Evolutionary conservation across 306 rosid genomes (phyloP).

Genomic region (Argentina anserina): DNA sequence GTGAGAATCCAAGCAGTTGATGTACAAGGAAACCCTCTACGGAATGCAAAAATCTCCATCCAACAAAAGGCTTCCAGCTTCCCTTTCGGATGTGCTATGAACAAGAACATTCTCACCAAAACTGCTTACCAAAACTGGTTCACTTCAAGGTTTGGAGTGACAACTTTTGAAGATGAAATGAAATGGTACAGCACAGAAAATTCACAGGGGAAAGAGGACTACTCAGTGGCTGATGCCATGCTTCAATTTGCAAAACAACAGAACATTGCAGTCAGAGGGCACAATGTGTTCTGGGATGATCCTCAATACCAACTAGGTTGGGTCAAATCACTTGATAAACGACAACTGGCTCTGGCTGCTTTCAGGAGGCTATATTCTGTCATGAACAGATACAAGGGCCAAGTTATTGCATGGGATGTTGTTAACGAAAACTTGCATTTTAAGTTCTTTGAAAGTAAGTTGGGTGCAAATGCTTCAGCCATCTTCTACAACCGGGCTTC

Average conservation of each 20-base stretch:
- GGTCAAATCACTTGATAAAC: slow-evolving; percentile 42
- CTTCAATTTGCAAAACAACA: slow-evolving; percentile 41
- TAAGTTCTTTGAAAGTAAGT: slow-evolving; percentile 45
- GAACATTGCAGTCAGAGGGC: slow-evolving; percentile 56
- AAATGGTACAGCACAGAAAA: slow-evolving; percentile 68
- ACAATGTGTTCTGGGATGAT: slow-evolving; percentile 71
- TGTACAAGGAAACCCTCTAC: slow-evolving; percentile 45
- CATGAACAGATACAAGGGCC: slow-evolving; percentile 49
- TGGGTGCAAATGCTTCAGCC: slow-evolving; percentile 40
- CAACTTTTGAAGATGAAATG: slow-evolving; percentile 71
- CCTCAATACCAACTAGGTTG: slow-evolving; percentile 42
- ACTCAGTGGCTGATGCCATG: slow-evolving; percentile 49
- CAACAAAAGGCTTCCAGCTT: slow-evolving; percentile 25
- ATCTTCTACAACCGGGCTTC: slow-evolving; percentile 35
- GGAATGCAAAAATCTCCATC: slow-evolving; percentile 42
- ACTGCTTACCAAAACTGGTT: slow-evolving; percentile 61
- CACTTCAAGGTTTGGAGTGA: slow-evolving; percentile 49
- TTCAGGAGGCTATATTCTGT: slow-evolving; percentile 39
- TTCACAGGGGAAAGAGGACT: slow-evolving; percentile 39
- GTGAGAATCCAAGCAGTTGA: slow-evolving; percentile 44
- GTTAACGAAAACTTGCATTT: slow-evolving; percentile 67
- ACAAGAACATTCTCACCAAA: slow-evolving; percentile 47
- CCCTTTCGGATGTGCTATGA: slow-evolving; percentile 61
- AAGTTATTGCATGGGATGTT: slow-evolving; percentile 75
- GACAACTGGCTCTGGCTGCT: slow-evolving; percentile 32